A percentile compares a stretch with the other conserved stretches of the same genome.
These are phyloP conservation scores for Gaertneriomyces sp. DNA, from an alignment of 192 early-diverging fungal genomes.

Conservation along the genomic window DNA sequence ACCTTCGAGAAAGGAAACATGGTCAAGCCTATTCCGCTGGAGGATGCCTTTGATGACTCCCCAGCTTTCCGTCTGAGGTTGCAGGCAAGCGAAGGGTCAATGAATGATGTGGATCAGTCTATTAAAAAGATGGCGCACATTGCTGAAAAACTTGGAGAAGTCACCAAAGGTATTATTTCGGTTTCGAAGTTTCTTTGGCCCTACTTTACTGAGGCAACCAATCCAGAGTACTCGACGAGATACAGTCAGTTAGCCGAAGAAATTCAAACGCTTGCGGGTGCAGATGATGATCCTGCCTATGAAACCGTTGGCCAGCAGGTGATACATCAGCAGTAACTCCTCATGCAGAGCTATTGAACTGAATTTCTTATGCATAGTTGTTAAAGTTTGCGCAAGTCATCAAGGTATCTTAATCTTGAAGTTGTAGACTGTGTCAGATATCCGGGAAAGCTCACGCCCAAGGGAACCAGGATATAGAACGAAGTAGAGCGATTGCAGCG, in stretches of 20 bases:
- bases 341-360: background rate
- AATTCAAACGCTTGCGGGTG: slow-evolving; percentile 8
- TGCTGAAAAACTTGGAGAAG: slow-evolving; percentile 12
- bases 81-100: slow-evolving; percentile 16
- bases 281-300: slow-evolving; percentile 24
- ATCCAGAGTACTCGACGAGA: slow-evolving; percentile 16
- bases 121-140: slow-evolving; percentile 22
- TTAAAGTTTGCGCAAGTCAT: slow-evolving; percentile 23
- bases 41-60: slow-evolving; percentile 28
- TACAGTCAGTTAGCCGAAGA: slow-evolving; percentile 20
- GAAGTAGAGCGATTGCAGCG: slow-evolving; percentile 18
- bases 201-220: background rate
- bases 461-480: slow-evolving; percentile 22
- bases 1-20: background rate
- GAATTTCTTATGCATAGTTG: slow-evolving; percentile 11
- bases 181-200: background rate
- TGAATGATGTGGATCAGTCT: slow-evolving; percentile 18
- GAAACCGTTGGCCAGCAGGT: slow-evolving; percentile 1
- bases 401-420: slow-evolving; percentile 2
- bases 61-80: slow-evolving; percentile 17
- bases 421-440: background rate
- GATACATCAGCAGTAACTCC: background rate
- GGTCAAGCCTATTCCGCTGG: slow-evolving; percentile 17
- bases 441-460: background rate
- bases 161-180: slow-evolving; percentile 15